A percentile compares a stretch with the other conserved stretches of the same genome.
These are phyloP conservation scores for Babesia ovata DNA, from an alignment of 169 alveolate species.

Conservation along the genomic window DNA sequence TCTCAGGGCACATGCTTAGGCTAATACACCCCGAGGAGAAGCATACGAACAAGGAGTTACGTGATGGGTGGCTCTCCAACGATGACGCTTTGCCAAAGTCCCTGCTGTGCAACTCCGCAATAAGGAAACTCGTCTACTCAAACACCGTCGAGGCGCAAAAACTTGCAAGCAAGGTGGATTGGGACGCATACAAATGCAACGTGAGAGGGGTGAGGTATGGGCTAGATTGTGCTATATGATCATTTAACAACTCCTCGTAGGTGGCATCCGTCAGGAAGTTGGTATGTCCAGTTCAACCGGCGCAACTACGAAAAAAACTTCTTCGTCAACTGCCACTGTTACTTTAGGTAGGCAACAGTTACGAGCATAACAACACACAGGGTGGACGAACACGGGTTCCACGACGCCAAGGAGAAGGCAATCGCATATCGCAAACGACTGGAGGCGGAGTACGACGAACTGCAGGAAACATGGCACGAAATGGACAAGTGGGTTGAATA, in stretches of 20 bases:
- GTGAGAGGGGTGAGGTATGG: constrained; percentile 80
- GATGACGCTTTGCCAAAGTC: constrained; percentile 80
- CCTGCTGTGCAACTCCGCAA: constrained; percentile 76
- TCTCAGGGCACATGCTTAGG: constrained; percentile 56
- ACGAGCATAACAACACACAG: constrained; percentile 6
- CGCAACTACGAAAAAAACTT: constrained; percentile 83
- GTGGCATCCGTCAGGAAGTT: constrained; percentile 89
- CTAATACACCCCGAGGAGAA: constrained; percentile 66
- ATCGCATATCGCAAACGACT: constrained; percentile 81
- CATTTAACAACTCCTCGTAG: constrained; percentile 24
- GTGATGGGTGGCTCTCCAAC: constrained; percentile 31
- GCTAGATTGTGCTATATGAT: not conserved
- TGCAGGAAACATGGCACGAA: constrained; percentile 79
- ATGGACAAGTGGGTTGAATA: constrained; percentile 51
- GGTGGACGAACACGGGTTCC: constrained; percentile 78
- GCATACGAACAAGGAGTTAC: constrained; percentile 33
- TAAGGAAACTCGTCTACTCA: constrained; percentile 78
- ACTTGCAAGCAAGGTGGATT: constrained; percentile 77
- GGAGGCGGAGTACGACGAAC: constrained; percentile 81
- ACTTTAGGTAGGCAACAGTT: constrained; percentile 70
- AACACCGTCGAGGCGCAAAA: constrained; percentile 78
- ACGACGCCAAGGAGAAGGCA: constrained; percentile 81
- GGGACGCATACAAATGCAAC: constrained; percentile 83
- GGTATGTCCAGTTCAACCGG: constrained; percentile 86
- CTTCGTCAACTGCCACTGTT: constrained; percentile 81